phyloP scores from a whole-genome alignment of 148 eudicot species.

The Heliamphora exappendiculata region DNA sequence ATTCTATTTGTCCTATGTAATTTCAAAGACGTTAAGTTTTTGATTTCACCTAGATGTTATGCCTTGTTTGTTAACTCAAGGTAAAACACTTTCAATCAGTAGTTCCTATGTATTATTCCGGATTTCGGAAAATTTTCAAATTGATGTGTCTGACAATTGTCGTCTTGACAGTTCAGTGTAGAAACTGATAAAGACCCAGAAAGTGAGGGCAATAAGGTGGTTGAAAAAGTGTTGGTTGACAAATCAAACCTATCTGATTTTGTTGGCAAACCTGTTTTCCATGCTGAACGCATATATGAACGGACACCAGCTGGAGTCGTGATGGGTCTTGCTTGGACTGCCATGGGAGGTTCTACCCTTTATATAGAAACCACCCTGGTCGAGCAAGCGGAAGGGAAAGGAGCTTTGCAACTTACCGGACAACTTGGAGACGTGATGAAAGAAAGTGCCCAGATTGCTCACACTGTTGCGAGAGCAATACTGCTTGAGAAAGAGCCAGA shows the following conservation, averaged over 20 bases:
- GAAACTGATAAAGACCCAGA: constrained; percentile 29
- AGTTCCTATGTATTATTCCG: background rate
- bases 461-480: constrained; percentile 76
- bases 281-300: constrained; percentile 92
- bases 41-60: background rate
- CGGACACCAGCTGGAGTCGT: constrained; percentile 86
- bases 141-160: background rate
- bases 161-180: constrained; percentile 34
- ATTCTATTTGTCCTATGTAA: background rate
- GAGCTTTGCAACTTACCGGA: constrained; percentile 74
- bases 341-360: constrained; percentile 98
- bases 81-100: background rate
- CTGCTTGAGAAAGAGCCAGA: constrained; percentile 53
- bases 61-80: background rate
- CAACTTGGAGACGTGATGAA: constrained; percentile 99
- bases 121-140: background rate
- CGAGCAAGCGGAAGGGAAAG: constrained; percentile 90
- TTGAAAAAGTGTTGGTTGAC: constrained; percentile 64
- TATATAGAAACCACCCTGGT: constrained; percentile 76
- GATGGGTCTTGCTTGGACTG: constrained; percentile 99
- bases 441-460: constrained; percentile 97
- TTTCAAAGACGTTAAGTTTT: background rate
- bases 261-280: constrained; percentile 98
- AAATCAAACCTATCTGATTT: constrained; percentile 64
- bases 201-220: constrained; percentile 26